Percentiles rank a stretch among this genome's conserved stretches.
Evolutionary conservation across 805 yeast genomes (phyloP).

Genomic region (Nakazawaea wyomingensis): DNA sequence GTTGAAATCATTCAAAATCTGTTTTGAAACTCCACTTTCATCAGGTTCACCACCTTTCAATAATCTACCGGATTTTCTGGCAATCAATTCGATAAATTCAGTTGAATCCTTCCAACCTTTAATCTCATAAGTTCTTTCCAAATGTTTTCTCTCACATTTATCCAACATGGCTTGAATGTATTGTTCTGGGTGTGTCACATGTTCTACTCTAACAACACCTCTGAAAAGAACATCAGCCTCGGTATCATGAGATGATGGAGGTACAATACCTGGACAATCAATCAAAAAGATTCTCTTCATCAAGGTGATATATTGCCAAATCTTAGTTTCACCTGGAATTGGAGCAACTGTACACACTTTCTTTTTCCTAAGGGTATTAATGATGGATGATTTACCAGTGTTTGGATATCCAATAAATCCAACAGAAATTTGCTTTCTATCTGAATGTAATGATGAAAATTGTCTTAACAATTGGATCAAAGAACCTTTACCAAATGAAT

Average conservation of each 20-base stretch:
- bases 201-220: slow-evolving; percentile 99
- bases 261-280: slow-evolving; percentile 99
- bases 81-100: slow-evolving; percentile 85
- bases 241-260: slow-evolving; percentile 85
- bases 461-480: slow-evolving; percentile 90
- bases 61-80: slow-evolving; percentile 88
- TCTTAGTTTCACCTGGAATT: slow-evolving; percentile 98
- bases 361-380: slow-evolving; percentile 88
- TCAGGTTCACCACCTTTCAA: slow-evolving; percentile 98
- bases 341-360: slow-evolving; percentile 98
- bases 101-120: slow-evolving; percentile 79
- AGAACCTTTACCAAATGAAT: slow-evolving; percentile 97
- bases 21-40: slow-evolving; percentile 87
- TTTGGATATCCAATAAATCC: slow-evolving; percentile 98
- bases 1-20: slow-evolving; percentile 88
- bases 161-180: slow-evolving; percentile 81
- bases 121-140: slow-evolving; percentile 93
- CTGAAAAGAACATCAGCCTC: slow-evolving; percentile 90
- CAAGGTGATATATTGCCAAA: slow-evolving; percentile 96
- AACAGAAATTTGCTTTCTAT: slow-evolving; percentile 92
- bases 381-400: slow-evolving; percentile 95
- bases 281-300: slow-evolving; percentile 94
- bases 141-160: slow-evolving; percentile 83
- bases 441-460: slow-evolving; percentile 84
- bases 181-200: slow-evolving; percentile 92